phyloP scores from a whole-genome alignment of 2,329 filamentous ascomycete species.

The Penicillium sp. region DNA sequence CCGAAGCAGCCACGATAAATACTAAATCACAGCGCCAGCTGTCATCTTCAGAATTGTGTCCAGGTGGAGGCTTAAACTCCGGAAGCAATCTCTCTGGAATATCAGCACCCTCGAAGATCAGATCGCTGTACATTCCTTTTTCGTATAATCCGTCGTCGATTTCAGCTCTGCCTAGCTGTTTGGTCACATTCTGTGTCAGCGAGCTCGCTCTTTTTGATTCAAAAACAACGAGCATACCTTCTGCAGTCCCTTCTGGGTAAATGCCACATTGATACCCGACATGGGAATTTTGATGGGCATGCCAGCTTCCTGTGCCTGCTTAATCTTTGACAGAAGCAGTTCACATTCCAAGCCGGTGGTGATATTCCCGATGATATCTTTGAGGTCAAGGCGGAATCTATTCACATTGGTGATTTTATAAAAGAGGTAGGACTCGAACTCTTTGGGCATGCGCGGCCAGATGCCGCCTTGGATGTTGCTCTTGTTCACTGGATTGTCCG shows the following conservation, averaged over 20 bases:
- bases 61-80: conserved; percentile 16
- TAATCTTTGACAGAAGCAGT: background rate
- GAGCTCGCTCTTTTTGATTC: background rate
- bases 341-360: conserved; percentile 18
- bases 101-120: conserved; percentile 19
- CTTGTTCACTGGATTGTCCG: background rate
- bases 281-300: background rate
- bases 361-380: conserved; percentile 5
- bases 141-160: conserved; percentile 6
- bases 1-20: conserved; percentile 18
- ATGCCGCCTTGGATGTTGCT: conserved; percentile 14
- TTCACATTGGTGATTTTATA: conserved; percentile 15
- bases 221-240: conserved; percentile 4
- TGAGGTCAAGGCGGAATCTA: conserved; percentile 2
- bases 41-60: conserved; percentile 1
- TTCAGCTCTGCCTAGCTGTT: background rate
- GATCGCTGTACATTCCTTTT: conserved; percentile 18
- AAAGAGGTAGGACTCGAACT: conserved; percentile 17
- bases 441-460: conserved; percentile 13
- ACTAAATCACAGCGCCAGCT: conserved; percentile 15
- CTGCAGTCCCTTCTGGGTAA: conserved; percentile 12
- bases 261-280: conserved; percentile 11
- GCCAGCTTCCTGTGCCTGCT: background rate
- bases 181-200: background rate
- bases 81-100: conserved; percentile 7